Percentiles rank a stretch among this genome's conserved stretches.
Evolutionary conservation across 495 filamentous ascomycete species (phyloP).

Genomic region (Aspergillus panamensis): DNA sequence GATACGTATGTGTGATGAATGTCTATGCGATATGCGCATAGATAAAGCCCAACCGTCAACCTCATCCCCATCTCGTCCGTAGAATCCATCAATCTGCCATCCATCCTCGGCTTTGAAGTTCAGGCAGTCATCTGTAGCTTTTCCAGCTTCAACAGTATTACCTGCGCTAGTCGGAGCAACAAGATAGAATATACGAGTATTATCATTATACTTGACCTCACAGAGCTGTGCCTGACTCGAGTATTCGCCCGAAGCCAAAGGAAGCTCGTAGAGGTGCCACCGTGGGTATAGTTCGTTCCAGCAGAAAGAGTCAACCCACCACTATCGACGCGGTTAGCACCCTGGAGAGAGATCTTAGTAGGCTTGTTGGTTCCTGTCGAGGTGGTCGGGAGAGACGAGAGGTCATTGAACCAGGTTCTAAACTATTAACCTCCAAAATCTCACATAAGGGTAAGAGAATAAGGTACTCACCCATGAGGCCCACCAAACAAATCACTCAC

Average conservation of each 20-base stretch:
- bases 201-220: slow-evolving; percentile 43
- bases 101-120: slow-evolving; percentile 49
- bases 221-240: slow-evolving; percentile 52
- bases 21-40: slow-evolving; percentile 23
- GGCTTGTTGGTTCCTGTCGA: slow-evolving; percentile 28
- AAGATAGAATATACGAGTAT: slow-evolving; percentile 57
- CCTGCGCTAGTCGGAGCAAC: slow-evolving; percentile 51
- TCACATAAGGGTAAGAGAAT: not conserved
- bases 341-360: slow-evolving; percentile 43
- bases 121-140: slow-evolving; percentile 46
- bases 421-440: not conserved
- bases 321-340: slow-evolving; percentile 47
- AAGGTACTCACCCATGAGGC: slow-evolving; percentile 38
- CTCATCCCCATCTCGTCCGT: slow-evolving; percentile 56
- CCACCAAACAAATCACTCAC: slow-evolving; percentile 52
- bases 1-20: not conserved
- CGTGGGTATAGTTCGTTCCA: slow-evolving; percentile 49
- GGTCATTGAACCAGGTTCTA: slow-evolving; percentile 53
- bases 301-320: slow-evolving; percentile 46
- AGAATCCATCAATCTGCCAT: slow-evolving; percentile 55
- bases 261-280: slow-evolving; percentile 46
- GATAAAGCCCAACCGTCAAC: slow-evolving; percentile 57
- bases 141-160: slow-evolving; percentile 46
- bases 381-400: slow-evolving; percentile 30
- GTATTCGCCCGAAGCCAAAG: slow-evolving; percentile 44